Conservation (phyloP, 306 rosid species). For the Elaeagnus macrophylla region DNA sequence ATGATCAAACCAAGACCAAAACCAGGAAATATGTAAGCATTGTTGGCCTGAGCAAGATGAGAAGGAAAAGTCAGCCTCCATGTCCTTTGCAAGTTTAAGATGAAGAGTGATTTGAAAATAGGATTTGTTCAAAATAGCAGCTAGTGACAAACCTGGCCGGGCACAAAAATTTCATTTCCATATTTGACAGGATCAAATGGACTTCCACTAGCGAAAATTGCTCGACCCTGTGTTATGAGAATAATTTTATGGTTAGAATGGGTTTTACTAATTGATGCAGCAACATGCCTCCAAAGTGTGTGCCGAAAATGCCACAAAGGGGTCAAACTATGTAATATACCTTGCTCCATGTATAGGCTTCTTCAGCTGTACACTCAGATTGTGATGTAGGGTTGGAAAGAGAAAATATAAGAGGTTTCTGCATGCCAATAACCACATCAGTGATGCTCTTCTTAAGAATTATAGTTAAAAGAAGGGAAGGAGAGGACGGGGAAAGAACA, state of each 20-base stretch:
- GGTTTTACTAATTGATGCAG: background rate
- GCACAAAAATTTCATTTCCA: conserved; percentile 58
- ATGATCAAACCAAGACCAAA: conserved; percentile 91
- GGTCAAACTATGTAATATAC: conserved; percentile 19
- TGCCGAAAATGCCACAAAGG: background rate
- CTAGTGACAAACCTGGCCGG: conserved; percentile 70
- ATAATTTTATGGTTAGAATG: conserved; percentile 2
- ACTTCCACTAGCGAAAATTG: conserved; percentile 92
- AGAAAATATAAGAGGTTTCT: conserved; percentile 96
- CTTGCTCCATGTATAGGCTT: conserved; percentile 96
- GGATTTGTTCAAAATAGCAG: background rate
- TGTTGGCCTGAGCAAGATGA: conserved; percentile 66
- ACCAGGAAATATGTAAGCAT: conserved; percentile 97
- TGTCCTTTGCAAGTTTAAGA: background rate
- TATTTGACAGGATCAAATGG: conserved; percentile 77
- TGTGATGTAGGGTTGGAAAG: conserved; percentile 97
- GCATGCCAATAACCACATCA: conserved; percentile 28
- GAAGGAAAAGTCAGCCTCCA: conserved; percentile 20
- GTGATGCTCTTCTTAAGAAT: background rate
- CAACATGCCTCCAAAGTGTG: background rate
- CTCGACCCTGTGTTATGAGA: conserved; percentile 52
- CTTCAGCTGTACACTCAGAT: conserved; percentile 97
- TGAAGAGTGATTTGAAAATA: conserved; percentile 7
- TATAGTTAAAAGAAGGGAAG: background rate
- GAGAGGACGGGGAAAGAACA: background rate